Conservation (phyloP, 2,329 filamentous ascomycete genomes). For the Aspergillus neoniger region DNA sequence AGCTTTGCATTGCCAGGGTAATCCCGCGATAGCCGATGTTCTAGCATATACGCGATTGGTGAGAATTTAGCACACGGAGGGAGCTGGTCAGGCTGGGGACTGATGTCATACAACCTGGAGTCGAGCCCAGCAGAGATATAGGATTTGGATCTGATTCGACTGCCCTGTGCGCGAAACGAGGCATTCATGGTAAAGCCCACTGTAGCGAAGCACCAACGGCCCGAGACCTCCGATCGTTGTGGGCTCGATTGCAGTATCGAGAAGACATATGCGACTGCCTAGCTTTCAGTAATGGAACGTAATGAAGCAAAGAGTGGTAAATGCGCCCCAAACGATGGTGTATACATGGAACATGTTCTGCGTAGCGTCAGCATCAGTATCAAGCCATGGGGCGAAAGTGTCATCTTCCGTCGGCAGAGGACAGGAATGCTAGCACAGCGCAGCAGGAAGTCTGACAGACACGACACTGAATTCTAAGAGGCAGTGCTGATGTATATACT, state of each 20-base stretch:
- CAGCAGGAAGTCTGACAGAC: background rate
- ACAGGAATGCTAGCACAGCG: background rate
- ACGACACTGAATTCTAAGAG: background rate
- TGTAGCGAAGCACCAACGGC: background rate
- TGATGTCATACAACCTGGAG: background rate
- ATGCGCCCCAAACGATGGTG: background rate
- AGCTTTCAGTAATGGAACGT: background rate
- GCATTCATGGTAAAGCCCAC: background rate
- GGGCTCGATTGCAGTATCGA: background rate
- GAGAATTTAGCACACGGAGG: conserved; percentile 1
- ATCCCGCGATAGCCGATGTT: background rate
- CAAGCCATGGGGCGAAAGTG: background rate
- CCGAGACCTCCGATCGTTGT: background rate
- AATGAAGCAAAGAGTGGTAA: background rate
- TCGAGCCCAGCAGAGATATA: background rate
- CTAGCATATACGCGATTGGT: background rate
- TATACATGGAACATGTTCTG: background rate
- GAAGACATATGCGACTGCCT: background rate
- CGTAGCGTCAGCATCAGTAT: background rate
- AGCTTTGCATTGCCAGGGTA: background rate
- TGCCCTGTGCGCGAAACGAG: background rate
- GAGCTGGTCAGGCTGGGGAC: background rate
- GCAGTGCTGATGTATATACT: background rate
- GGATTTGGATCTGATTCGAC: background rate
- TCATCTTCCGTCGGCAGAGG: background rate